phyloP scores from a whole-genome alignment of 2,329 filamentous ascomycete species.

The Onygenales sp. region DNA sequence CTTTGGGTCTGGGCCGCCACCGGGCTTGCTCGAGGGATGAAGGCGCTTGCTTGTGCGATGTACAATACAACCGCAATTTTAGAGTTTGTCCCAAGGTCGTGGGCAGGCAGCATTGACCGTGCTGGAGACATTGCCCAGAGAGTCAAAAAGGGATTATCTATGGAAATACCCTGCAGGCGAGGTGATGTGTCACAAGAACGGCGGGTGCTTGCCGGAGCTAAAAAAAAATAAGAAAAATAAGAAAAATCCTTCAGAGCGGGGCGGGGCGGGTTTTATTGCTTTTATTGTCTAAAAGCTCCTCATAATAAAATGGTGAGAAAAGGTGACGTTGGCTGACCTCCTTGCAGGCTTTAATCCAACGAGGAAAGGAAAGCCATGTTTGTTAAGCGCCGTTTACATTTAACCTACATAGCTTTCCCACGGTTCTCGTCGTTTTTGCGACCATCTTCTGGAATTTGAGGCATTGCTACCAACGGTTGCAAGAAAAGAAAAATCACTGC shows the following conservation, averaged over 20 bases:
- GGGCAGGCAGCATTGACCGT: not conserved
- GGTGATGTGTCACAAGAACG: conserved; percentile 3
- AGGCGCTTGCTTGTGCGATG: not conserved
- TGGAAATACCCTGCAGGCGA: not conserved
- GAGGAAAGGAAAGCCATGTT: not conserved
- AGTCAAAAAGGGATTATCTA: not conserved
- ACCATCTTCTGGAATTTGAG: not conserved
- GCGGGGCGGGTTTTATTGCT: not conserved
- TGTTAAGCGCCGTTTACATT: not conserved
- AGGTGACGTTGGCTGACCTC: not conserved
- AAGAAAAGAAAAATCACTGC: not conserved
- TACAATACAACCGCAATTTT: conserved; percentile 1
- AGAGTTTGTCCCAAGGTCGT: conserved; percentile 1
- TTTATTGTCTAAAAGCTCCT: not conserved
- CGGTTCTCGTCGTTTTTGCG: not conserved
- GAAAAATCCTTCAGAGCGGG: not conserved
- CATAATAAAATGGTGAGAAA: not conserved
- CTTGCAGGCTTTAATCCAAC: not conserved
- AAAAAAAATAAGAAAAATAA: not conserved
- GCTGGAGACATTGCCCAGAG: not conserved
- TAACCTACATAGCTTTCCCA: not conserved
- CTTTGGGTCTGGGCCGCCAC: not conserved
- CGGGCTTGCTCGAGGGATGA: not conserved
- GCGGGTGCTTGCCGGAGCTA: not conserved
- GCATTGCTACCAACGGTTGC: not conserved